Conservation (phyloP, 495 filamentous ascomycete genomes). For the Cudoniella acicularis region DNA sequence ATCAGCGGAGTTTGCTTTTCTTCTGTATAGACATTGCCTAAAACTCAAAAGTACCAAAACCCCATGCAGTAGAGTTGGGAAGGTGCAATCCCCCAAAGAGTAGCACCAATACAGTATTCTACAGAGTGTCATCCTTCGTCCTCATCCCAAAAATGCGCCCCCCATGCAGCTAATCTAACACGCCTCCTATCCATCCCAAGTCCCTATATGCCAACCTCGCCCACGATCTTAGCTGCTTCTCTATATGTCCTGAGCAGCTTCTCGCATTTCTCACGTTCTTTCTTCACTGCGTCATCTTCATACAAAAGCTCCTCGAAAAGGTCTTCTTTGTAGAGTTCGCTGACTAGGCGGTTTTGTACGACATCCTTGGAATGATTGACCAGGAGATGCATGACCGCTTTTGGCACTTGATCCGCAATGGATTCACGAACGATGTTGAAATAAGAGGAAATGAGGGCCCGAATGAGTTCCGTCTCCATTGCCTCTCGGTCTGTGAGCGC, state of each 20-base stretch:
- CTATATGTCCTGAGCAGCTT: constrained; percentile 89
- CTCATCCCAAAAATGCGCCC: constrained; percentile 13
- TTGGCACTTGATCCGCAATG: constrained; percentile 96
- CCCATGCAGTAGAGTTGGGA: constrained; percentile 14
- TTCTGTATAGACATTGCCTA: constrained; percentile 19
- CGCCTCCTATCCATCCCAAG: background rate
- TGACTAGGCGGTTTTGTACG: constrained; percentile 94
- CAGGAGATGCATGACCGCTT: constrained; percentile 97
- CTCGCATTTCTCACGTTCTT: constrained; percentile 97
- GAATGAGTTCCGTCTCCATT: constrained; percentile 95
- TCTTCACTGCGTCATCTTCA: constrained; percentile 95
- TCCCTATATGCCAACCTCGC: constrained; percentile 75
- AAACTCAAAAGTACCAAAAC: constrained; percentile 1
- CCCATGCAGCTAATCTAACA: constrained; percentile 19
- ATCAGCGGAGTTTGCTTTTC: background rate
- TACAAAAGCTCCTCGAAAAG: constrained; percentile 91
- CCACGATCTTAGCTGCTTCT: constrained; percentile 95
- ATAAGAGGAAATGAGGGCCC: constrained; percentile 92
- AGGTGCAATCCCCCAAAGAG: constrained; percentile 10
- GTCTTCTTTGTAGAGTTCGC: constrained; percentile 91
- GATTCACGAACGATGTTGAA: constrained; percentile 98
- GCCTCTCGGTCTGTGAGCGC: constrained; percentile 92
- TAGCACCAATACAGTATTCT: constrained; percentile 26
- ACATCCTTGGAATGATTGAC: constrained; percentile 98
- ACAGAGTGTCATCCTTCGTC: constrained; percentile 19